Evolutionary conservation across 2,329 filamentous ascomycete genomes (phyloP).

Genomic region (Diaporthe australafricana): DNA sequence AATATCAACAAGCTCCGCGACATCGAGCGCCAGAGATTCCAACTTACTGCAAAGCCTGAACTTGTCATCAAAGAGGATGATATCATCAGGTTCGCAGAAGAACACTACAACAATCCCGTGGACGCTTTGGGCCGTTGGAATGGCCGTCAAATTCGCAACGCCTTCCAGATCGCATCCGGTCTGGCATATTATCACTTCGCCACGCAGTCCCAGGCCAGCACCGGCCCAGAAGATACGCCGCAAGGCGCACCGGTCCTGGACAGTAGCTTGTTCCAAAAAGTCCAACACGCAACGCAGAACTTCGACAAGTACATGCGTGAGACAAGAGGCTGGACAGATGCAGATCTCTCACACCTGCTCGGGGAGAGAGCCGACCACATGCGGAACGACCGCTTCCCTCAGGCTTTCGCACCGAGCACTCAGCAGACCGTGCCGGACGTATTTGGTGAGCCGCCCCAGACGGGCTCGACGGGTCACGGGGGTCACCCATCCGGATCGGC

Average conservation of each 20-base stretch:
- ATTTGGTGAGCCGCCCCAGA: not conserved
- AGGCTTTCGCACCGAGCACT: not conserved
- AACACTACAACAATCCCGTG: not conserved
- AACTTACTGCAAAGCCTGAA: not conserved
- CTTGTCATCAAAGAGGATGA: slow-evolving; percentile 4
- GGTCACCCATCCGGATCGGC: not conserved
- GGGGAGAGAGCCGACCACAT: not conserved
- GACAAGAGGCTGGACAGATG: not conserved
- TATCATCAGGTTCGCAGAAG: not conserved
- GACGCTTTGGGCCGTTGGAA: not conserved
- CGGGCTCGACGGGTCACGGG: not conserved
- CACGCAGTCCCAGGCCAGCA: not conserved
- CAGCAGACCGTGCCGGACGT: not conserved
- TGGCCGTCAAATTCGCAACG: slow-evolving; percentile 20
- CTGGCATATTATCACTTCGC: not conserved
- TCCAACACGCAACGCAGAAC: not conserved
- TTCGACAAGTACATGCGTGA: slow-evolving; percentile 16
- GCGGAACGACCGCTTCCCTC: not conserved
- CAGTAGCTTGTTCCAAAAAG: not conserved
- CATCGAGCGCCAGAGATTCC: not conserved
- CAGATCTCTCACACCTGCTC: not conserved
- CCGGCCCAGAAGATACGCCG: not conserved
- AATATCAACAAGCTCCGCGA: slow-evolving; percentile 13
- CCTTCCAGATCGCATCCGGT: not conserved
- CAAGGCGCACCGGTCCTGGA: not conserved